Evolutionary conservation across 352 stramenopile genomes (phyloP).

Genomic region (Globisporangium irregulare): DNA sequence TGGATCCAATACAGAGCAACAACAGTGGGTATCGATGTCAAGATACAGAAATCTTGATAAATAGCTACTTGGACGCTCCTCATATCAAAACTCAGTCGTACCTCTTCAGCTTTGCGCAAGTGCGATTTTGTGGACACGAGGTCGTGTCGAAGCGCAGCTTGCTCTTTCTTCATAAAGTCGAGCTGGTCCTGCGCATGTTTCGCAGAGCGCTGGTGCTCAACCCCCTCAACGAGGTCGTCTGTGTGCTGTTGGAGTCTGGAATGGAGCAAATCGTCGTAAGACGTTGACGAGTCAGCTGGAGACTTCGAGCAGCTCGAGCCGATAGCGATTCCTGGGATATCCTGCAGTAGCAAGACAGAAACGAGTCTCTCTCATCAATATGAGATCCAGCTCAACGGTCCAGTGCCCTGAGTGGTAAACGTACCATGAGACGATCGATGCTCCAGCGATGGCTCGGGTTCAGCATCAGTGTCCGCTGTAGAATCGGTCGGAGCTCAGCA

Average conservation of each 20-base stretch:
- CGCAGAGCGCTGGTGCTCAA: slow-evolving; percentile 27
- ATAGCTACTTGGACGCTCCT: background rate
- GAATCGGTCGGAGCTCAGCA: slow-evolving; percentile 31
- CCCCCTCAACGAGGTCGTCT: slow-evolving; percentile 26
- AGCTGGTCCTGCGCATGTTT: slow-evolving; percentile 63
- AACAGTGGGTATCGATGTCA: background rate
- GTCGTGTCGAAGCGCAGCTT: slow-evolving; percentile 36
- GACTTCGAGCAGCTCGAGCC: background rate
- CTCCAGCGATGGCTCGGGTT: slow-evolving; percentile 49
- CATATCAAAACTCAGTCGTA: slow-evolving; percentile 5
- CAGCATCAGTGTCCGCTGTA: slow-evolving; percentile 43
- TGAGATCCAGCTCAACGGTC: background rate
- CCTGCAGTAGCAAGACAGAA: background rate
- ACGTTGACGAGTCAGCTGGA: background rate
- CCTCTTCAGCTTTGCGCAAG: slow-evolving; percentile 49
- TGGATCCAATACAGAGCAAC: background rate
- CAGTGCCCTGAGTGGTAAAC: background rate
- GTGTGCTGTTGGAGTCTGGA: slow-evolving; percentile 25
- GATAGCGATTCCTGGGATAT: background rate
- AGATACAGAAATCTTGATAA: background rate
- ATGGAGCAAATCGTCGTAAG: slow-evolving; percentile 18
- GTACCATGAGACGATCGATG: slow-evolving; percentile 42
- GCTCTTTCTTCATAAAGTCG: slow-evolving; percentile 62
- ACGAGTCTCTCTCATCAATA: background rate
- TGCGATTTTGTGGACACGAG: slow-evolving; percentile 51